Conservation (phyloP, 108 stramenopile species). For the Nannochloropsis salina region DNA sequence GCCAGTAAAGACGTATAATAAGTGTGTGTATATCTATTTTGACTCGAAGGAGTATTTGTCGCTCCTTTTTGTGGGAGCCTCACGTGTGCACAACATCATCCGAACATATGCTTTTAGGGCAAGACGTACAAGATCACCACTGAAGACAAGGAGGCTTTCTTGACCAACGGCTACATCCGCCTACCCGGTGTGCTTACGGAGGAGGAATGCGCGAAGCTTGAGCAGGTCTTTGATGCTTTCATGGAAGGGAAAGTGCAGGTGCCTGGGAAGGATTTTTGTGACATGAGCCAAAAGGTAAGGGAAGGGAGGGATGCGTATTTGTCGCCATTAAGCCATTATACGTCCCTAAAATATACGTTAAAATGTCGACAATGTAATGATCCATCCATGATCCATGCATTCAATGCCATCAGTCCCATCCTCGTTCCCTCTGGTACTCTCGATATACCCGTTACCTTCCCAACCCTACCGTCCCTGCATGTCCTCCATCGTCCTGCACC, state of each 20-base stretch:
- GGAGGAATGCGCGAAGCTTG: conserved; percentile 56
- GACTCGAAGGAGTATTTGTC: no score
- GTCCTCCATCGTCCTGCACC: background rate
- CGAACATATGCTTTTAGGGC: background rate
- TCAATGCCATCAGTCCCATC: background rate
- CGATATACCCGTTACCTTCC: background rate
- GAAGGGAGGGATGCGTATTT: background rate
- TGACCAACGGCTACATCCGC: conserved; percentile 56
- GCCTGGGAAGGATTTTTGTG: conserved; percentile 64
- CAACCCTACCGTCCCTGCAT: background rate
- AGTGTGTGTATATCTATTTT: no score
- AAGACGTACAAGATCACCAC: conserved; percentile 51
- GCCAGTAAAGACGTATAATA: no score
- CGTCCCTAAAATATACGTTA: background rate
- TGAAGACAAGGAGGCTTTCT: conserved; percentile 58
- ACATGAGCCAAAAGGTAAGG: conserved; percentile 53
- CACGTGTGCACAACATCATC: no score
- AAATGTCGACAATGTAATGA: background rate
- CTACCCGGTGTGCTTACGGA: conserved; percentile 59
- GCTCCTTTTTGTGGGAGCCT: no score
- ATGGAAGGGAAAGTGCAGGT: conserved; percentile 54
- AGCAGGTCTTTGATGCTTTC: conserved; percentile 56
- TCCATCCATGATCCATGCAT: background rate
- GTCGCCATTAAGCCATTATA: background rate
- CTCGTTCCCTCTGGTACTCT: no score